These are phyloP conservation scores for Stylonectria norvegica DNA, from an alignment of 2,329 filamentous ascomycete genomes.

Conservation along the genomic window DNA sequence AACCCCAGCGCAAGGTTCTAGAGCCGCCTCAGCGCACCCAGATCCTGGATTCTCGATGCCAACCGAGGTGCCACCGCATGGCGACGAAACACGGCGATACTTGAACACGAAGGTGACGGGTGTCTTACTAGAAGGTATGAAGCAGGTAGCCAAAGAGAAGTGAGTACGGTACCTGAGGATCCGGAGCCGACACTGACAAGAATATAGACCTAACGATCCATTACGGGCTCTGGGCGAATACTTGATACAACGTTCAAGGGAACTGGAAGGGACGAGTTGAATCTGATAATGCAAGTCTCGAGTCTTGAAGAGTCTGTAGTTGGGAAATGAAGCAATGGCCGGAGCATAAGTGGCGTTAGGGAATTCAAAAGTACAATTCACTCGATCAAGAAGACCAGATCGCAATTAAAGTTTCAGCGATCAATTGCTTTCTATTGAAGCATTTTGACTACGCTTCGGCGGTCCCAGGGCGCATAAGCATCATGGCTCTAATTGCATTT, in stretches of 20 bases:
- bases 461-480: slow-evolving; percentile 38
- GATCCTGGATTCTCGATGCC: slow-evolving; percentile 54
- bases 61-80: slow-evolving; percentile 58
- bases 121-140: slow-evolving; percentile 70
- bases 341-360: slow-evolving; percentile 24
- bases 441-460: slow-evolving; percentile 27
- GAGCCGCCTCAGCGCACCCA: slow-evolving; percentile 56
- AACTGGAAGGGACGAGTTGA: slow-evolving; percentile 50
- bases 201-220: slow-evolving; percentile 59
- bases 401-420: slow-evolving; percentile 29
- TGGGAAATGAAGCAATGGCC: slow-evolving; percentile 5
- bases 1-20: slow-evolving; percentile 50
- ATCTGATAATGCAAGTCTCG: too few relatives aligned
- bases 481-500: slow-evolving; percentile 46
- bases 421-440: slow-evolving; percentile 36
- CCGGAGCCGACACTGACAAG: slow-evolving; percentile 9
- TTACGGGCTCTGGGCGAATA: slow-evolving; percentile 68
- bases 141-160: slow-evolving; percentile 67
- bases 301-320: slow-evolving; percentile 5
- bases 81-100: slow-evolving; percentile 67
- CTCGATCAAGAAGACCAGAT: slow-evolving; percentile 23
- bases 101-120: slow-evolving; percentile 69
- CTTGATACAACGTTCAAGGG: slow-evolving; percentile 63
- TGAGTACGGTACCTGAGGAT: slow-evolving; percentile 43
- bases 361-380: slow-evolving; percentile 20